Conservation (phyloP, 2,329 filamentous ascomycete species). For the Fusarium papillatum region DNA sequence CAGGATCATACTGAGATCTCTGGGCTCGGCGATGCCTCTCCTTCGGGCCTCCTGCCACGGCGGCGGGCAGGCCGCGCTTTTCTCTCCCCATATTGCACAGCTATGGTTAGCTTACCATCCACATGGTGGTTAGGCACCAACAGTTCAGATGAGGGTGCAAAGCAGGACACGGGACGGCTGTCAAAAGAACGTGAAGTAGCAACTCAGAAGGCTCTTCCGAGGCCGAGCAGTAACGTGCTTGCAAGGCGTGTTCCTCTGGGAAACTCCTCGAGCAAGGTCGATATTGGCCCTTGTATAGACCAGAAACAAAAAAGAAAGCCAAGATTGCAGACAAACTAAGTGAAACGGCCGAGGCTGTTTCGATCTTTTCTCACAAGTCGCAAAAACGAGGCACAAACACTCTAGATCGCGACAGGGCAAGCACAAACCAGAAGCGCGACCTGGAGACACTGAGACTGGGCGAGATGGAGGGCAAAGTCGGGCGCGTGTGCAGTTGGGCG, state of each 20-base stretch:
- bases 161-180: slow-evolving; percentile 20
- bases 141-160: slow-evolving; percentile 22
- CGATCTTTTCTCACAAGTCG: slow-evolving; percentile 36
- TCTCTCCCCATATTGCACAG: slow-evolving; percentile 51
- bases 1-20: slow-evolving; percentile 49
- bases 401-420: slow-evolving; percentile 26
- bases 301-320: slow-evolving; percentile 21
- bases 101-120: slow-evolving; percentile 43
- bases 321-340: slow-evolving; percentile 29
- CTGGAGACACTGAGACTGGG: slow-evolving; percentile 32
- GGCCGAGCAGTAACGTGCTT: slow-evolving; percentile 30
- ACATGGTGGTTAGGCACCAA: slow-evolving; percentile 38
- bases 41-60: slow-evolving; percentile 49
- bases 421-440: slow-evolving; percentile 38
- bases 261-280: slow-evolving; percentile 24
- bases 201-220: slow-evolving; percentile 33
- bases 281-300: background rate
- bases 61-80: slow-evolving; percentile 50
- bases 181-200: slow-evolving; percentile 30
- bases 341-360: slow-evolving; percentile 37
- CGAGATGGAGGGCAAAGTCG: slow-evolving; percentile 33
- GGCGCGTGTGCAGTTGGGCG: slow-evolving; percentile 45
- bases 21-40: slow-evolving; percentile 51
- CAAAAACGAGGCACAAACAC: slow-evolving; percentile 39
- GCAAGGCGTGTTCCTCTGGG: slow-evolving; percentile 19